Evolutionary conservation across 768 basidiomycete genomes (phyloP).

Genomic region (Trametes gibbosa): DNA sequence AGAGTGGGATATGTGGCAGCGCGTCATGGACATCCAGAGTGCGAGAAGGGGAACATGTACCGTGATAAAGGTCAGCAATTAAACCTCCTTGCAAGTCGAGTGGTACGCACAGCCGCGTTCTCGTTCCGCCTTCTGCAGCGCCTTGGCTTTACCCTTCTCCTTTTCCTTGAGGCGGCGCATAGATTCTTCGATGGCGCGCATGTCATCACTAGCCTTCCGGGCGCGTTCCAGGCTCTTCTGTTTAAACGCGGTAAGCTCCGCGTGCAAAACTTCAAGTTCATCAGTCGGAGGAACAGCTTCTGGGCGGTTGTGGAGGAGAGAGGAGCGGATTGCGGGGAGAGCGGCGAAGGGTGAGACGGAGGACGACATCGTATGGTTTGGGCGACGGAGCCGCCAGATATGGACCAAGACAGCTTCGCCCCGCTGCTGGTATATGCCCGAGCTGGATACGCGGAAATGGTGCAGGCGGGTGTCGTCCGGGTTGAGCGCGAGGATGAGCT

Average conservation of each 20-base stretch:
- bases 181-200: constrained; percentile 71
- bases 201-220: constrained; percentile 74
- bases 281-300: constrained; percentile 69
- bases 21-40: not conserved
- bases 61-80: not conserved
- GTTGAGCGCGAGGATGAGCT: constrained; percentile 8
- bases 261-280: constrained; percentile 64
- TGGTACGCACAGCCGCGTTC: constrained; percentile 70
- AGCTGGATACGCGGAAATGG: constrained; percentile 1
- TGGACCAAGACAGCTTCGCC: not conserved
- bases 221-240: constrained; percentile 57
- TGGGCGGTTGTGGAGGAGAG: constrained; percentile 59
- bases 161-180: constrained; percentile 76
- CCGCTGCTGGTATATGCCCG: not conserved
- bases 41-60: not conserved
- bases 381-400: constrained; percentile 7
- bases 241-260: constrained; percentile 56
- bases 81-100: not conserved
- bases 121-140: constrained; percentile 65
- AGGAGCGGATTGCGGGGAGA: constrained; percentile 52
- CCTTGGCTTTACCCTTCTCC: constrained; percentile 72
- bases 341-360: constrained; percentile 50
- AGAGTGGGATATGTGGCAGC: not conserved
- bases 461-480: not conserved
- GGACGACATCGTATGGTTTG: constrained; percentile 52